Percentiles rank a stretch among this genome's conserved stretches.
Evolutionary conservation across 768 basidiomycete species (phyloP).

Genomic region (Flagelloscypha sp.): DNA sequence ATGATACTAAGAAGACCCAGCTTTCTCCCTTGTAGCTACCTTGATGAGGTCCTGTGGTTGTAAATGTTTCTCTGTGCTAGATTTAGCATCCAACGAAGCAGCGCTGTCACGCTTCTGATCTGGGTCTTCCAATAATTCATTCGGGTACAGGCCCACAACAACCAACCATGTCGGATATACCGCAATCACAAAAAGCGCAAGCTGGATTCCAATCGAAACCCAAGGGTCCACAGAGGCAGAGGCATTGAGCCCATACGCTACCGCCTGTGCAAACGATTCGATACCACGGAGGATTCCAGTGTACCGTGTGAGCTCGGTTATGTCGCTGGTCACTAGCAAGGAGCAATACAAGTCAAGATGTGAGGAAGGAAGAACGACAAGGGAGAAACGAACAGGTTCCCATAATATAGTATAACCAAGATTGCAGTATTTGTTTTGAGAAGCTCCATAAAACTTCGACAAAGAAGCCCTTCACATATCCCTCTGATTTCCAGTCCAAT

Average conservation of each 20-base stretch:
- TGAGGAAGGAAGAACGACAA: background rate
- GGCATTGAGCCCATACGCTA: conserved; percentile 1
- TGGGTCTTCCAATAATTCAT: no score
- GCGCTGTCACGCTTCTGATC: no score
- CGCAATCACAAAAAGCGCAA: background rate
- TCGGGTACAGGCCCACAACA: background rate
- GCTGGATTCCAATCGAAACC: conserved; percentile 2
- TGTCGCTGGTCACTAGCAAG: background rate
- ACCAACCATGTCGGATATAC: conserved; percentile 1
- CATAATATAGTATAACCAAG: conserved; percentile 3
- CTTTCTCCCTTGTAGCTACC: no score
- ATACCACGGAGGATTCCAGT: conserved; percentile 1
- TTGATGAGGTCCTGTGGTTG: no score
- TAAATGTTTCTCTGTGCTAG: no score
- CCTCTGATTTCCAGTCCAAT: background rate
- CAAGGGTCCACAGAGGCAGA: background rate
- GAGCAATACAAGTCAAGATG: background rate
- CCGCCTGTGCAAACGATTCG: conserved; percentile 1
- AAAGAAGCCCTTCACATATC: background rate
- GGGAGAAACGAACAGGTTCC: background rate
- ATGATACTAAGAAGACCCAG: no score
- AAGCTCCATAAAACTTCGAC: background rate
- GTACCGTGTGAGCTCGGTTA: conserved; percentile 1
- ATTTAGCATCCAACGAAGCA: no score
- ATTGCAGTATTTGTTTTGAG: conserved; percentile 1